These are phyloP conservation scores for Neurospora terricola DNA, from an alignment of 495 filamentous ascomycete species.

Conservation along the genomic window DNA sequence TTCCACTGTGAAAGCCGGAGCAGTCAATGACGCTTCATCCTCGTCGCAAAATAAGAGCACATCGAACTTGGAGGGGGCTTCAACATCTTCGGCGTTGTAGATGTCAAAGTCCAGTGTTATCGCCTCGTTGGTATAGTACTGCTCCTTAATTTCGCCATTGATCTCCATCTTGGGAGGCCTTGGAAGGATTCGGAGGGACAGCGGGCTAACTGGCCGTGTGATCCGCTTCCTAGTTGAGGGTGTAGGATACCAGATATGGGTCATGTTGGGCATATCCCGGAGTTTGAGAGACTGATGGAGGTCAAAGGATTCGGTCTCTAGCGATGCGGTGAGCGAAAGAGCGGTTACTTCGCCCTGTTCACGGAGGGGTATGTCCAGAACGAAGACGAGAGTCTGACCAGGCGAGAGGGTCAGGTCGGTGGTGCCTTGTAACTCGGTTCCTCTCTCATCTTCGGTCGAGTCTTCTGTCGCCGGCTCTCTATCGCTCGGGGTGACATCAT, in stretches of 20 bases:
- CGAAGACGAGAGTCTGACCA: constrained; percentile 58
- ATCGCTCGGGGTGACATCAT: background rate
- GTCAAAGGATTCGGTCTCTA: constrained; percentile 57
- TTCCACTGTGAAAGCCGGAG: constrained; percentile 38
- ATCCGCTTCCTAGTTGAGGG: constrained; percentile 36
- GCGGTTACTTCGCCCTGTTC: constrained; percentile 71
- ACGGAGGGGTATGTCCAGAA: constrained; percentile 60
- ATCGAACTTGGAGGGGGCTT: constrained; percentile 60
- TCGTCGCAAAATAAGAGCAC: constrained; percentile 55
- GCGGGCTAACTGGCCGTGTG: constrained; percentile 33
- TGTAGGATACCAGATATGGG: constrained; percentile 47
- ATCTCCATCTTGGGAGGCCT: constrained; percentile 89
- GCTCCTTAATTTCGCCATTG: constrained; percentile 45
- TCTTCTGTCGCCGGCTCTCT: constrained; percentile 20
- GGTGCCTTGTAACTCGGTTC: constrained; percentile 34
- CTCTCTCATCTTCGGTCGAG: constrained; percentile 15
- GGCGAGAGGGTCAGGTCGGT: constrained; percentile 61
- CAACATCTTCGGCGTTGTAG: constrained; percentile 74
- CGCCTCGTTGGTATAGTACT: constrained; percentile 77
- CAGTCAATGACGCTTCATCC: constrained; percentile 1
- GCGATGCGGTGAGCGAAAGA: constrained; percentile 49
- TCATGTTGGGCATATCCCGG: constrained; percentile 28
- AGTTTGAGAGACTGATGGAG: constrained; percentile 53
- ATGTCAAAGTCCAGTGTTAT: constrained; percentile 59
- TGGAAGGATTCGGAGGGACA: constrained; percentile 60